Base-by-base conservation (phyloP, 805 yeast genomes). In the Henningerozyma blattae region DNA sequence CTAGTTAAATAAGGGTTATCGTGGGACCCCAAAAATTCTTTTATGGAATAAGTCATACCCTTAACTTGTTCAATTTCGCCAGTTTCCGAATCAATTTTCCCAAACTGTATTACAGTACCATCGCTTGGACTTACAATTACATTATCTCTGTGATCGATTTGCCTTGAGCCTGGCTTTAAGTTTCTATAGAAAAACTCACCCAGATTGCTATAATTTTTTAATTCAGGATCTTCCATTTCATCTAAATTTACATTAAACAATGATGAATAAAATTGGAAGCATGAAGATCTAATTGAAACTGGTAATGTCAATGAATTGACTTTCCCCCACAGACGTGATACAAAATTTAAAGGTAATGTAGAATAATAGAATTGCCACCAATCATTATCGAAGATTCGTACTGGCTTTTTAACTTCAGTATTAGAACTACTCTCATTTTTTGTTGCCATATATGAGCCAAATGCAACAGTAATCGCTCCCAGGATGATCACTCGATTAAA, bases 31-130 rank as follows among this genome's bases (percentile, higher is more conserved):
- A 91, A 66, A 35, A 91, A 70, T 8, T 93, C 87, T 44, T 83
- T 89, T 13, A 91, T 69, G 2, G 94, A 77, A 56, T 91, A 91
- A 1, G 93, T 84, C 74, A 91, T 73, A 6, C 98, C 98, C 61
- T 91, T 91, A 27, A 91, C 97, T 57, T 89, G 97, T 56, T 91
- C 97, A 39, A 91, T 85, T 44, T 81, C 83, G 22, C 95, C 95
- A 45, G 79, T 70, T 34, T 73, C 75, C 4, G 58, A 47, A 34
- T 66, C 64, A 27, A 83, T 73, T 20, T 72, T 64, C 17, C 99
- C 99, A 38, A 84, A 70, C 47, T 84, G 87, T 38, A 91, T 62
- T 14, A 91, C 79, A 43, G 72, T 77, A 16, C 99, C 99, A 58
- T 91, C 99, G 37, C 95, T 76, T 3, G 99, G 99, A 24, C 91